Conservation (phyloP, 2,329 filamentous ascomycete species). For the Penicillium concentricum region DNA sequence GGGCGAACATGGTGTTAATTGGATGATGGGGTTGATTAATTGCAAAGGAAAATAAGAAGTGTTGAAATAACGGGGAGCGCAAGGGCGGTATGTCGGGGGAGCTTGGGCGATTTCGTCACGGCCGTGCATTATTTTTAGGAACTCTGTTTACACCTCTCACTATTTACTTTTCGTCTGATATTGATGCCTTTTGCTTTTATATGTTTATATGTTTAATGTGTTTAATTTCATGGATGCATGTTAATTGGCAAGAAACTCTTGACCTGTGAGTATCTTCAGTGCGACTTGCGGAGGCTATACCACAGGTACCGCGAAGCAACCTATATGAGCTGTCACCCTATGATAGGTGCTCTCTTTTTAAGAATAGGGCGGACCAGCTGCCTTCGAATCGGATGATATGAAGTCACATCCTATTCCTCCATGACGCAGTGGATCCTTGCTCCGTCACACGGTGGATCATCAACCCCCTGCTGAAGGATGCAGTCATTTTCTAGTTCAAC, state of each 20-base stretch:
- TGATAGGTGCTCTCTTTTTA: background rate
- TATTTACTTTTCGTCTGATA: background rate
- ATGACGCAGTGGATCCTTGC: slow-evolving; percentile 2
- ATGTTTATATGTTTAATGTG: background rate
- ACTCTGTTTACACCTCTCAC: background rate
- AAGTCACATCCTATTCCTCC: slow-evolving; percentile 6
- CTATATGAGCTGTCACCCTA: slow-evolving; percentile 3
- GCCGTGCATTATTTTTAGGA: background rate
- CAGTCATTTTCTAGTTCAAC: slow-evolving; percentile 10
- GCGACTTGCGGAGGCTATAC: slow-evolving; percentile 5
- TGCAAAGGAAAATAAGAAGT: background rate
- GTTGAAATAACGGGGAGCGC: background rate
- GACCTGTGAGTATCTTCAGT: background rate
- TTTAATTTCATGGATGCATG: background rate
- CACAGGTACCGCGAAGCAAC: slow-evolving; percentile 6
- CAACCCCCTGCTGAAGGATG: slow-evolving; percentile 3
- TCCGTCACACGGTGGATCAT: slow-evolving; percentile 5
- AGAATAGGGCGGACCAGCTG: background rate
- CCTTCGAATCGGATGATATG: slow-evolving; percentile 14
- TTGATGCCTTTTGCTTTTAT: background rate
- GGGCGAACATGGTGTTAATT: slow-evolving; percentile 36
- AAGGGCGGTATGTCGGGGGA: background rate
- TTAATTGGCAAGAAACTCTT: background rate
- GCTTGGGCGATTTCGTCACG: slow-evolving; percentile 8
- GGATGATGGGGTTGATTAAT: background rate